Evolutionary conservation across 2,329 filamentous ascomycete species (phyloP).

Genomic region (Pleoardoris graminearum): DNA sequence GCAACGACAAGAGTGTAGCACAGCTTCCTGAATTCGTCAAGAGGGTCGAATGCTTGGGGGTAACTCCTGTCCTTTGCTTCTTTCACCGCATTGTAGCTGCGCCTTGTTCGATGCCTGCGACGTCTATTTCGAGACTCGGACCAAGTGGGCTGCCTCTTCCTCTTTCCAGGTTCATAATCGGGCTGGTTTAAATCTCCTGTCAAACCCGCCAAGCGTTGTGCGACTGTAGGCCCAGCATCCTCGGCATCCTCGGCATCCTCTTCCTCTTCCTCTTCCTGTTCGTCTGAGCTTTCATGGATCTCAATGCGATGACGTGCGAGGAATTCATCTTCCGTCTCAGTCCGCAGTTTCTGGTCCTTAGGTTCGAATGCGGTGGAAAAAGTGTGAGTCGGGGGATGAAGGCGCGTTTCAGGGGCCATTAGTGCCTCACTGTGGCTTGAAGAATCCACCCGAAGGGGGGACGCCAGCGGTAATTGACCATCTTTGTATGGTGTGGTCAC

Average conservation of each 20-base stretch:
- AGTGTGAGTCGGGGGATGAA: constrained; percentile 48
- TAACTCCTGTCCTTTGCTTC: constrained; percentile 23
- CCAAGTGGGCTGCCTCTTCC: constrained; percentile 14
- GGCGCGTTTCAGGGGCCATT: constrained; percentile 31
- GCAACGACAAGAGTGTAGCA: constrained; percentile 37
- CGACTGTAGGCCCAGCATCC: constrained; percentile 27
- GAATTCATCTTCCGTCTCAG: background rate
- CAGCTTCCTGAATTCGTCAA: constrained; percentile 36
- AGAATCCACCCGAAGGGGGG: background rate
- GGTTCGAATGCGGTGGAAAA: constrained; percentile 49
- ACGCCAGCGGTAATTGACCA: background rate
- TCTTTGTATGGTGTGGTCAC: background rate
- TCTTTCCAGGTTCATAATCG: constrained; percentile 25
- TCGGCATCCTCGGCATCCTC: constrained; percentile 10
- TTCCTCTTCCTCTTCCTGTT: background rate
- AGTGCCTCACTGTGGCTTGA: constrained; percentile 9
- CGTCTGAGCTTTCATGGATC: background rate
- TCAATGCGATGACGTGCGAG: background rate
- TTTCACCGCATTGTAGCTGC: constrained; percentile 13
- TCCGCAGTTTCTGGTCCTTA: background rate
- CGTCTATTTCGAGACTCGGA: constrained; percentile 18
- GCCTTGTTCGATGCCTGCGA: constrained; percentile 6
- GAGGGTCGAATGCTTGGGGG: constrained; percentile 20
- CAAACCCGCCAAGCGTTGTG: constrained; percentile 41
- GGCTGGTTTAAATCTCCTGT: constrained; percentile 39